Evolutionary conservation across 2,329 filamentous ascomycete genomes (phyloP).

Genomic region (Talaromyces sp.): DNA sequence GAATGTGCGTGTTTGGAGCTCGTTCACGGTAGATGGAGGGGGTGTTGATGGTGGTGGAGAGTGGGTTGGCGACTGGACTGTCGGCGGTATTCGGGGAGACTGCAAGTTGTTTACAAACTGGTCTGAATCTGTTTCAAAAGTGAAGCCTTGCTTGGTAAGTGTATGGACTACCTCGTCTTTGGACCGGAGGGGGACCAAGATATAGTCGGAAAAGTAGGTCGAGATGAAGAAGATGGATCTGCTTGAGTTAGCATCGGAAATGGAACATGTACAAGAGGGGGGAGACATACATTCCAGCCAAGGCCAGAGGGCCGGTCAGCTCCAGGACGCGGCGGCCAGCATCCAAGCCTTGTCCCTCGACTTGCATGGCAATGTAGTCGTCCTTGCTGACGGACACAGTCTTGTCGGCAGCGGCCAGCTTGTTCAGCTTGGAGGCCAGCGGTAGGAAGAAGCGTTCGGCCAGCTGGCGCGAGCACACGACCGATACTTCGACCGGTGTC

Average conservation of each 20-base stretch:
- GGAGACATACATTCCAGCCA: constrained; percentile 70
- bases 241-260: constrained; percentile 11
- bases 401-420: constrained; percentile 30
- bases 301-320: constrained; percentile 80
- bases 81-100: constrained; percentile 37
- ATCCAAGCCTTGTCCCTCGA: constrained; percentile 84
- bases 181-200: constrained; percentile 76
- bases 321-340: constrained; percentile 89
- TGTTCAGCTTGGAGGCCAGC: constrained; percentile 60
- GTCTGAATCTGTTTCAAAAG: constrained; percentile 67
- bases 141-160: constrained; percentile 74
- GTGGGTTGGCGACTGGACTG: constrained; percentile 22
- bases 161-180: constrained; percentile 70
- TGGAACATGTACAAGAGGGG: background rate
- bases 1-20: constrained; percentile 81
- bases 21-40: constrained; percentile 70
- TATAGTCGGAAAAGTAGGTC: constrained; percentile 96
- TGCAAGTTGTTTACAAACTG: constrained; percentile 60
- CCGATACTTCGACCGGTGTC: constrained; percentile 85
- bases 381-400: constrained; percentile 73
- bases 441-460: constrained; percentile 72
- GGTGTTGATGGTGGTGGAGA: constrained; percentile 59
- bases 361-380: constrained; percentile 81
- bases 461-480: constrained; percentile 77
- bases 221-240: constrained; percentile 97